phyloP scores from a whole-genome alignment of 352 stramenopile genomes.

The Pythium inflatum region DNA sequence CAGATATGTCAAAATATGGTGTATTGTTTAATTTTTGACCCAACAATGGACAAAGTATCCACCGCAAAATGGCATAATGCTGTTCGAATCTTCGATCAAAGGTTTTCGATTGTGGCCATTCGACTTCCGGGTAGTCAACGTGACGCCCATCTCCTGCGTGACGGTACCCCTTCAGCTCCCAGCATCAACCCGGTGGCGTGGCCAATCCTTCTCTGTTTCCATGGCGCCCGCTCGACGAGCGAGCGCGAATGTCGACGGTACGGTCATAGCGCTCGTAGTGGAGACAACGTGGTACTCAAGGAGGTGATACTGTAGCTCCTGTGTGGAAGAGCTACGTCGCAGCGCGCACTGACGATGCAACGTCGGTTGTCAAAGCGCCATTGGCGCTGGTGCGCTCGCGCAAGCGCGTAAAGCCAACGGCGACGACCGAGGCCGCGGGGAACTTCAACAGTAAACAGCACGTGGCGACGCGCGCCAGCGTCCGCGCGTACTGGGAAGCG shows the following conservation, averaged over 20 bases:
- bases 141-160: conserved; percentile 4
- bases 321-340: conserved; percentile 75
- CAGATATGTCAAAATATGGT: not conserved
- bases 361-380: not conserved
- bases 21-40: not conserved
- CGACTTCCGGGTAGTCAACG: conserved; percentile 28
- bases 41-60: not conserved
- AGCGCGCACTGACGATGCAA: conserved; percentile 37
- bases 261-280: not conserved
- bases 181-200: not conserved
- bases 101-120: not conserved
- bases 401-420: conserved; percentile 50
- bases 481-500: conserved; percentile 71
- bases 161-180: conserved; percentile 14
- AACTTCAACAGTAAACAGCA: conserved; percentile 18
- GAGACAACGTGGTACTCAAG: not conserved
- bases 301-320: no score
- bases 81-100: conserved; percentile 29
- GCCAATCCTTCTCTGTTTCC: not conserved
- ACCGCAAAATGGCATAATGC: conserved; percentile 16
- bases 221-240: conserved; percentile 30
- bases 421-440: not conserved
- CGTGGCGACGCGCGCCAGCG: conserved; percentile 26
- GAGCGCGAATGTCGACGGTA: conserved; percentile 33
- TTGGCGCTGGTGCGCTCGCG: conserved; percentile 17